Evolutionary conservation across 805 yeast species (phyloP).

Genomic region (Zygosaccharomyces siamensis): DNA sequence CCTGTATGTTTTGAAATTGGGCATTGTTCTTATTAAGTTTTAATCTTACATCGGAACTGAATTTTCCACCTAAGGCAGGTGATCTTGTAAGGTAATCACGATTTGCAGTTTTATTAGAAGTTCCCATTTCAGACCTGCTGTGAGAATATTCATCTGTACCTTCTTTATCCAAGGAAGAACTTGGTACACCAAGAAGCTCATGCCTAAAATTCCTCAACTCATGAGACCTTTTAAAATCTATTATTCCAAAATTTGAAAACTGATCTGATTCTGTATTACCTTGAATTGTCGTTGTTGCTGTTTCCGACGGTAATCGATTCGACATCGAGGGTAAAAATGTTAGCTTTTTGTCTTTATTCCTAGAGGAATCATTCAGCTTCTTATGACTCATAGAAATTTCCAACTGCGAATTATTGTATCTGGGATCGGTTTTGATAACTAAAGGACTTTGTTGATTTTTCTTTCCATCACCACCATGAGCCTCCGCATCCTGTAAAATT

Average conservation of each 20-base stretch:
- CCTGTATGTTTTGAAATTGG: constrained; percentile 9
- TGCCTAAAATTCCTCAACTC: background rate
- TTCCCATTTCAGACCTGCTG: constrained; percentile 2
- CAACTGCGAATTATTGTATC: constrained; percentile 4
- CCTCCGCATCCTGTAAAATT: background rate
- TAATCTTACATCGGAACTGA: constrained; percentile 13
- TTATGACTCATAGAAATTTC: constrained; percentile 4
- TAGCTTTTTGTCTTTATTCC: constrained; percentile 3
- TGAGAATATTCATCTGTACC: background rate
- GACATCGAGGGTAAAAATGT: constrained; percentile 11
- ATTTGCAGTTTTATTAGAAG: background rate
- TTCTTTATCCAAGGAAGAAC: background rate
- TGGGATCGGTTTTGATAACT: constrained; percentile 10
- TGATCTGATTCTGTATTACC: background rate
- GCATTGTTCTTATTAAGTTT: constrained; percentile 11
- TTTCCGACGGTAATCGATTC: background rate
- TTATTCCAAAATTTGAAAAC: background rate
- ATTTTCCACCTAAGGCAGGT: constrained; percentile 6
- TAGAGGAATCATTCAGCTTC: background rate
- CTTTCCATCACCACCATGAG: background rate
- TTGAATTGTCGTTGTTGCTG: background rate
- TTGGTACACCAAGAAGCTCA: background rate
- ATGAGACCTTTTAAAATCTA: background rate
- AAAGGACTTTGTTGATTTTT: background rate
- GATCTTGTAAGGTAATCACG: background rate